Base-by-base conservation (phyloP, 2,329 filamentous ascomycete species). In the Cladorrhinum sp. region DNA sequence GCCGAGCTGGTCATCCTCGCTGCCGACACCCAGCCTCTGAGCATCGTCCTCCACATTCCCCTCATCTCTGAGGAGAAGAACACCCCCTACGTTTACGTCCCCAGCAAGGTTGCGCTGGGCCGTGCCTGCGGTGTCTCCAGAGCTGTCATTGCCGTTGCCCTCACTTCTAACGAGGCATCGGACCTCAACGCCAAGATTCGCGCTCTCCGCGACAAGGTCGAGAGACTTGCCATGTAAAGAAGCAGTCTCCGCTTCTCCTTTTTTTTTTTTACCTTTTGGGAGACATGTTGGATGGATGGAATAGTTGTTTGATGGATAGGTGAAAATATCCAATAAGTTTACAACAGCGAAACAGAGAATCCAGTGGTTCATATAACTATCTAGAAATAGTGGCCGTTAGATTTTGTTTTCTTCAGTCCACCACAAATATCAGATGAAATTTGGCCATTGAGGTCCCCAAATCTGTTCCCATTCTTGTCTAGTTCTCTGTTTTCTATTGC, bases 201-300 rank as follows among this genome's bases (percentile, higher is more conserved):
- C 70, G 83, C 87, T 66, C 82, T 97, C 72, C 96, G 93, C 83
- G 91, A 96, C 78, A 96, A 96, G 86, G 91, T 98, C 59, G 93
- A 98, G 84, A 86, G 93, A 70, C 84, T 97, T 68, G 92, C 93
- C 81, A 96, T 97, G 79, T 97, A 88, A 85, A 68, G 41, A 57
- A 57, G 36, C 13, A 32, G 50, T 20, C 10, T 5, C 18, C 22
- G 20, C 22, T 41, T 41, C 2, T 24, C 41, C 3, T 45, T 45
- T 45, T 45, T 41, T 41, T 18, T 41, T n/a, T 41, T 41, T 45
- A 18, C 20, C 41, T 45, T 45, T 45, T 50, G 56, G 55, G 27
- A 36, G 41, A 18, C n/a, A 18, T 45, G 45, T 51, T 27, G 48
- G 27, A 45, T 53, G 51, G 32, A 54, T 48, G 54, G 9, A 54